A percentile compares a stretch with the other conserved stretches of the same genome.
These are phyloP conservation scores for Thalassiosira profunda DNA, from an alignment of 108 stramenopile species.

Conservation along the genomic window DNA sequence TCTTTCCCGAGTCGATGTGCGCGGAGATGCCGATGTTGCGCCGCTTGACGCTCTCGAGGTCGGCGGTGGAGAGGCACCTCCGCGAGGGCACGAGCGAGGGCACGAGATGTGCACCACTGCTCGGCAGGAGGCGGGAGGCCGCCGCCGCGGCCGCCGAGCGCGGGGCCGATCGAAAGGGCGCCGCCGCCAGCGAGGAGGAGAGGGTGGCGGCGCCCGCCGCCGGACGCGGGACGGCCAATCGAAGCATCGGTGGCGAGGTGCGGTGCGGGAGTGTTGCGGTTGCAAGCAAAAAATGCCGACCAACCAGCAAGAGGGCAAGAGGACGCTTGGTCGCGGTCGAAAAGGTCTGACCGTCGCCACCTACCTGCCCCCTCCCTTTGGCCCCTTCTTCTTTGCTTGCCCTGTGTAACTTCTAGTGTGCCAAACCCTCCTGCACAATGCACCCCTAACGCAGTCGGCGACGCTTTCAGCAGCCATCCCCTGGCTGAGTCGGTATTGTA, in stretches of 20 bases:
- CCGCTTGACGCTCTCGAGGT: constrained; percentile 41
- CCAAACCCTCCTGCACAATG: too few relatives aligned
- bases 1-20: constrained; percentile 99
- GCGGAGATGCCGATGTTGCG: constrained; percentile 99
- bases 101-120: neutral
- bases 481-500: too few relatives aligned
- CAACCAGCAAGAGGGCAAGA: too few relatives aligned
- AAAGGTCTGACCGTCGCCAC: too few relatives aligned
- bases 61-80: constrained; percentile 7
- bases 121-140: neutral
- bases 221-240: constrained; percentile 16
- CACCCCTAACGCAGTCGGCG: too few relatives aligned
- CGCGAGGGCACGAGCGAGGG: neutral
- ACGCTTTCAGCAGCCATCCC: too few relatives aligned
- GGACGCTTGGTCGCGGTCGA: too few relatives aligned
- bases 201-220: neutral
- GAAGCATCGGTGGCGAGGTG: constrained; percentile 24
- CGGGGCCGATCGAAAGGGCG: neutral
- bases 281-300: too few relatives aligned
- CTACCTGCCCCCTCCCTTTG: too few relatives aligned
- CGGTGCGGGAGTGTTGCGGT: too few relatives aligned
- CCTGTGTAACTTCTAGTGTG: too few relatives aligned
- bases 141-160: neutral
- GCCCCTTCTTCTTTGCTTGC: too few relatives aligned
- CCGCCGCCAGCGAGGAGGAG: neutral